A percentile compares a stretch with the other conserved stretches of the same genome.
Evolutionary conservation across 1,284 basidiomycete genomes (phyloP).

Genomic region (Testicularia cyperi): DNA sequence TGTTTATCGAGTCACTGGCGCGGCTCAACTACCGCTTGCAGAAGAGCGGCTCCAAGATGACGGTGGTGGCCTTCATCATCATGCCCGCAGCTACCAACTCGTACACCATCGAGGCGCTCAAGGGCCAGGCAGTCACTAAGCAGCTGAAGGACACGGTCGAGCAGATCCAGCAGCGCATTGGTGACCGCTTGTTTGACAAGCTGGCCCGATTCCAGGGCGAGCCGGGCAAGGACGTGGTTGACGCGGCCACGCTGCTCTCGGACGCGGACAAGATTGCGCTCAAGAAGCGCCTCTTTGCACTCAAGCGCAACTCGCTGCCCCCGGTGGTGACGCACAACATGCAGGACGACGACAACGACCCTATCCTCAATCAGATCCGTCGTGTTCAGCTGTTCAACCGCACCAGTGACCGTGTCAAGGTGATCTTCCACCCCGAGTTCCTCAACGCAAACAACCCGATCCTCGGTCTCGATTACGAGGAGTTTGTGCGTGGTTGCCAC

Average conservation of each 20-base stretch:
- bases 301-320: slow-evolving; percentile 88
- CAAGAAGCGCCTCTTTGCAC: slow-evolving; percentile 92
- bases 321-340: slow-evolving; percentile 97
- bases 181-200: slow-evolving; percentile 86
- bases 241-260: slow-evolving; percentile 69
- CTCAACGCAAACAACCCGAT: slow-evolving; percentile 97
- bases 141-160: slow-evolving; percentile 87
- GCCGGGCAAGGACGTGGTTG: slow-evolving; percentile 42
- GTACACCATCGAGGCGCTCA: slow-evolving; percentile 95
- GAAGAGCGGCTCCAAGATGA: slow-evolving; percentile 74
- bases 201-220: slow-evolving; percentile 82
- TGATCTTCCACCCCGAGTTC: slow-evolving; percentile 98
- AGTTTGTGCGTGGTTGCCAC: slow-evolving; percentile 97
- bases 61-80: slow-evolving; percentile 97
- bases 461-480: slow-evolving; percentile 93
- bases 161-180: slow-evolving; percentile 89
- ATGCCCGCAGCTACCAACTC: slow-evolving; percentile 95
- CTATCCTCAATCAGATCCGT: slow-evolving; percentile 90
- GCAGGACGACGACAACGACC: slow-evolving; percentile 86
- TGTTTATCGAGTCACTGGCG: slow-evolving; percentile 96
- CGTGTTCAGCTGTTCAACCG: slow-evolving; percentile 89
- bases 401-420: slow-evolving; percentile 81
- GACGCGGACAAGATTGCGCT: slow-evolving; percentile 91
- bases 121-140: slow-evolving; percentile 96
- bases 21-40: slow-evolving; percentile 76